Evolutionary conservation across 2,329 filamentous ascomycete species (phyloP).

Genomic region (Colletotrichum lini): DNA sequence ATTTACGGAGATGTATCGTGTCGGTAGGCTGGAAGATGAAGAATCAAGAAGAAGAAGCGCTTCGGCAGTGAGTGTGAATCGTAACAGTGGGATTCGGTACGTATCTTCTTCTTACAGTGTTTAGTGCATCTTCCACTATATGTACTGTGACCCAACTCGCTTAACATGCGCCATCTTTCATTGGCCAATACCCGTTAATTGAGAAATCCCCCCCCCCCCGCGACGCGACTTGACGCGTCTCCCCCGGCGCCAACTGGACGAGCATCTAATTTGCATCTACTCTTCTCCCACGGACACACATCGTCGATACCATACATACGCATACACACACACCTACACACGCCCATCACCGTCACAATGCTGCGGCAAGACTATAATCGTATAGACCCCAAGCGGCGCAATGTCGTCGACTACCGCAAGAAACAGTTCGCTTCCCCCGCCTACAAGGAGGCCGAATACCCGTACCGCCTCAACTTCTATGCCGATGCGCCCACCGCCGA

Average conservation of each 20-base stretch:
- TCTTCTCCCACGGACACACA: slow-evolving; percentile 7
- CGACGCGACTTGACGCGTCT: slow-evolving; percentile 39
- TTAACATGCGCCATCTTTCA: neutral
- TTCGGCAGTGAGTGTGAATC: neutral
- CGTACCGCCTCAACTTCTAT: slow-evolving; percentile 94
- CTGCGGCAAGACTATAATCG: slow-evolving; percentile 67
- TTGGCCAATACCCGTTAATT: slow-evolving; percentile 31
- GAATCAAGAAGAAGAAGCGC: neutral
- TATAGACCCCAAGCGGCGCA: slow-evolving; percentile 80
- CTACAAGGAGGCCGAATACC: slow-evolving; percentile 85
- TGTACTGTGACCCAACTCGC: neutral
- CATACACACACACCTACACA: slow-evolving; percentile 8
- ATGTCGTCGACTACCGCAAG: slow-evolving; percentile 83
- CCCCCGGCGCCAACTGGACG: neutral
- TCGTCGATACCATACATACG: neutral
- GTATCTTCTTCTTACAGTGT: neutral
- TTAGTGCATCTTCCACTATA: accelerated
- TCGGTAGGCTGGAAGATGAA: neutral
- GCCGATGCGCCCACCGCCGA: slow-evolving; percentile 88
- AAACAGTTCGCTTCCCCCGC: slow-evolving; percentile 85
- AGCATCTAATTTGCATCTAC: slow-evolving; percentile 18
- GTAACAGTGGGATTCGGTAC: neutral
- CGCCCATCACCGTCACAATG: slow-evolving; percentile 52
- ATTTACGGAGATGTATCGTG: neutral
- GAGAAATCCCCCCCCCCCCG: slow-evolving; percentile 19